Evolutionary conservation across 108 stramenopile genomes (phyloP), one percentile per base, ranked within the genome.

Genomic region (Cylindrotheca fusiformis): DNA sequence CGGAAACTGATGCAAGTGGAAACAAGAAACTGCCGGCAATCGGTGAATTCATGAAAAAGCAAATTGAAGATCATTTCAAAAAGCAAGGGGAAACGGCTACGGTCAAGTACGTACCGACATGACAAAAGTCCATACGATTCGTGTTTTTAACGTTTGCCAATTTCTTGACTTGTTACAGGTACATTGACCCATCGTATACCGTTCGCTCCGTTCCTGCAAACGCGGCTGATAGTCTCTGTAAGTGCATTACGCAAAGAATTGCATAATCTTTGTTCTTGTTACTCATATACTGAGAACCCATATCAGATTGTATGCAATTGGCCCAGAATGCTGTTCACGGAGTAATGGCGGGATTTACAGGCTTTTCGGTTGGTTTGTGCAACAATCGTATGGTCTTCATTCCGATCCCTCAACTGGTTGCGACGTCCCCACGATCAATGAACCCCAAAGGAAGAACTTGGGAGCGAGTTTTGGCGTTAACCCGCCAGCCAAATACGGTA

Each of bases 151-250:
- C n/a, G 71, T n/a, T n/a, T n/a, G n/a, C n/a, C n/a, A n/a, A n/a
- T n/a, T n/a, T n/a, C n/a, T n/a, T n/a, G n/a, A n/a, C n/a, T n/a
- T n/a, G n/a, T n/a, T n/a, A n/a, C n/a, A n/a, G n/a, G n/a, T n/a
- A n/a, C n/a, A 97, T 99, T 82, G 97, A 99, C 80, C 98, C 98
- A 28, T 95, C 93, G 31, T 99, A 99, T 79, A 97, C 97, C 72
- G 91, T 99, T 53, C 88, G 98, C 54, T 94, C 93, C 48, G 95
- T 97, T 21, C 89, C 95, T 4, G 98, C 98, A 19, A 98, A 97
- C 55, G 91, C 96, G 4, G 77, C 87, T 36, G 98, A 99, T 62
- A 79, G 90, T 57, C 71, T 97, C 32, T 96, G 70, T 71, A 57
- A 56, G 69, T 71, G n/a, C 26, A 23, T 18, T 51, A 20, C 24